Evolutionary conservation across 441 rosid species (phyloP), one percentile per base, ranked within the genome.

Genomic region (Iberis amara): DNA sequence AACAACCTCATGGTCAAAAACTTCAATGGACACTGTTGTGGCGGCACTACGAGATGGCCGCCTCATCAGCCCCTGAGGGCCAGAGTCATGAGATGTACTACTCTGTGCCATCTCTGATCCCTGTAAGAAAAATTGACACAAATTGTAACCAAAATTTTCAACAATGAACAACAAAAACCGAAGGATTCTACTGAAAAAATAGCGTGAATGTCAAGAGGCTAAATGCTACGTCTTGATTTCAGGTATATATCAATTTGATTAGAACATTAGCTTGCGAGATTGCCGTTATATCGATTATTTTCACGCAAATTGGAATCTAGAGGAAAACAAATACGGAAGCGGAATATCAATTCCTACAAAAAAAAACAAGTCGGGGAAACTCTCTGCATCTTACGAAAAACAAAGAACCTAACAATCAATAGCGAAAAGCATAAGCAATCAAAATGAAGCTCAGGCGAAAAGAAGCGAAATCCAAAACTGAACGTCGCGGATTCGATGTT

Each of bases 31-130:
- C 67, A 91, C 76, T 4, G 86, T 86, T 69, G 86, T 84, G 56
- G 89, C 81, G 6, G 94, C 96, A 57, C 96, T 79, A 45, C 97
- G 80, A 10, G 97, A 92, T 45, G 96, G 86, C 76, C 97, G 80
- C 78, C 96, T 75, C 62, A 73, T 55, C 39, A 85, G 80, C 65
- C 64, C 73, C 59, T 78, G 81, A 23, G 73, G 76, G 54, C 81
- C 78, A 3, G 77, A 52, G 15, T 82, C 85, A 33, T 61, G 59
- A 57, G 73, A 68, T 75, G 70, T 65, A 52, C 52, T 65, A 14
- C 68, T 64, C 57, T 63, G 57, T 59, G 72, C 59, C 65, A 62
- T 55, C 57, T 53, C 61, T 18, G 21, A 18, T 36, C 24, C 47
- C 64, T 36, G 44, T 2, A 32, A 50, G 38, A 39, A 55, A 8